phyloP scores from a whole-genome alignment of 1,139 yeast genomes.

The Blastobotrys proliferans region DNA sequence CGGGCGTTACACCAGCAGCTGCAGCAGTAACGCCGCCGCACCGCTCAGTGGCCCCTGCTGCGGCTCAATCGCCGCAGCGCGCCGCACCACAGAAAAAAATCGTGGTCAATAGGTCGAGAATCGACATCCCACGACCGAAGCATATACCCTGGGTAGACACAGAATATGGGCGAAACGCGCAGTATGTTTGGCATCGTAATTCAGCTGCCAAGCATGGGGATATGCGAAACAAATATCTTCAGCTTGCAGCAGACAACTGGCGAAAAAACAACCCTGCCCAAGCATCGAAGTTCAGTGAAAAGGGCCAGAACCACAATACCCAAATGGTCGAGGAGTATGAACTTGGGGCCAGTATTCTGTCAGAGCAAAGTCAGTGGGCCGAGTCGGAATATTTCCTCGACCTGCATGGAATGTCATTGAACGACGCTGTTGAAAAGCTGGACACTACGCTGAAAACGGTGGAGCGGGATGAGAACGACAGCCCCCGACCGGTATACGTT shows the following conservation, averaged over 20 bases:
- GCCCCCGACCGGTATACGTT: slow-evolving; percentile 33
- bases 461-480: slow-evolving; percentile 22
- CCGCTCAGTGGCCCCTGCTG: too few relatives aligned
- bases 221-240: slow-evolving; percentile 37
- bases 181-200: slow-evolving; percentile 27
- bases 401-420: slow-evolving; percentile 38
- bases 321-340: slow-evolving; percentile 28
- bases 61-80: too few relatives aligned
- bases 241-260: slow-evolving; percentile 39
- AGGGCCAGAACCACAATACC: slow-evolving; percentile 33
- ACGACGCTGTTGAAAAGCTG: slow-evolving; percentile 36
- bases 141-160: slow-evolving; percentile 36
- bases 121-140: slow-evolving; percentile 29
- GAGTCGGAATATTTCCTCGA: slow-evolving; percentile 36
- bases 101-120: slow-evolving; percentile 22
- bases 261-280: slow-evolving; percentile 35
- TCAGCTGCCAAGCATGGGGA: slow-evolving; percentile 30
- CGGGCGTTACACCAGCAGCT: not conserved
- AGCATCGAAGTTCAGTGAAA: slow-evolving; percentile 38
- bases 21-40: slow-evolving; percentile 3
- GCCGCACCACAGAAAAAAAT: slow-evolving; percentile 12
- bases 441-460: slow-evolving; percentile 26
- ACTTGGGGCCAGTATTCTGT: slow-evolving; percentile 28
- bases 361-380: slow-evolving; percentile 19
- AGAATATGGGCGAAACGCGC: slow-evolving; percentile 23